These are phyloP conservation scores for Pharus latifolius DNA, from an alignment of 176 grass and related monocot genomes.

Conservation along the genomic window DNA sequence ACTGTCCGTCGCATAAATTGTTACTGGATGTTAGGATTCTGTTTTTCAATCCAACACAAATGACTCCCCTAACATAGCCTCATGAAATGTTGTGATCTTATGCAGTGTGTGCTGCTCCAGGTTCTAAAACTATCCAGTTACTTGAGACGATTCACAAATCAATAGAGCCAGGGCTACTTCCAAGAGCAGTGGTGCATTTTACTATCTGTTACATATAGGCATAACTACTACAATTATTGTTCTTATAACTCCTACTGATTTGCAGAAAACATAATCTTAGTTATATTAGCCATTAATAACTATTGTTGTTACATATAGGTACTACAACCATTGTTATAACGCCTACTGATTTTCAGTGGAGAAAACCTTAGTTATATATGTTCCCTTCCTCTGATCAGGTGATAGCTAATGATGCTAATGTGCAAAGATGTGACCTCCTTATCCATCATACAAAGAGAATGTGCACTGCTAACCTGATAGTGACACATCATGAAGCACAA, in stretches of 20 bases:
- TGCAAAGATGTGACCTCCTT: slow-evolving; percentile 84
- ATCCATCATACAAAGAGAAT: slow-evolving; percentile 97
- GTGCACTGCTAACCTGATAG: slow-evolving; percentile 77
- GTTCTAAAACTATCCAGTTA: slow-evolving; percentile 91
- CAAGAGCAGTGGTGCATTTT: slow-evolving; percentile 55
- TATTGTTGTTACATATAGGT: background rate
- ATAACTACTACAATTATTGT: background rate
- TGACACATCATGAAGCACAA: slow-evolving; percentile 94
- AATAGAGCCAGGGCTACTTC: slow-evolving; percentile 46
- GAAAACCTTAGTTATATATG: background rate
- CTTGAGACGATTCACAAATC: slow-evolving; percentile 89
- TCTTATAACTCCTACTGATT: background rate
- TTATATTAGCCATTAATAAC: background rate
- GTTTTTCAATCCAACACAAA: background rate
- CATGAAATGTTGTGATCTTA: background rate
- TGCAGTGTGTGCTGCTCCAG: slow-evolving; percentile 94
- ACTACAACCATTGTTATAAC: background rate
- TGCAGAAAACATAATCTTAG: background rate
- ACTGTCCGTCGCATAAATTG: background rate
- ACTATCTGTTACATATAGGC: background rate
- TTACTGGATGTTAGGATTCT: background rate
- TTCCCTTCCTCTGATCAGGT: slow-evolving; percentile 35
- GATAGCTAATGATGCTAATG: slow-evolving; percentile 77
- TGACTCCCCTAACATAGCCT: background rate
- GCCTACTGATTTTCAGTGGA: background rate